These are phyloP conservation scores for Zymoseptoria crescenta DNA, from an alignment of 2,329 filamentous ascomycete genomes.

Conservation along the genomic window DNA sequence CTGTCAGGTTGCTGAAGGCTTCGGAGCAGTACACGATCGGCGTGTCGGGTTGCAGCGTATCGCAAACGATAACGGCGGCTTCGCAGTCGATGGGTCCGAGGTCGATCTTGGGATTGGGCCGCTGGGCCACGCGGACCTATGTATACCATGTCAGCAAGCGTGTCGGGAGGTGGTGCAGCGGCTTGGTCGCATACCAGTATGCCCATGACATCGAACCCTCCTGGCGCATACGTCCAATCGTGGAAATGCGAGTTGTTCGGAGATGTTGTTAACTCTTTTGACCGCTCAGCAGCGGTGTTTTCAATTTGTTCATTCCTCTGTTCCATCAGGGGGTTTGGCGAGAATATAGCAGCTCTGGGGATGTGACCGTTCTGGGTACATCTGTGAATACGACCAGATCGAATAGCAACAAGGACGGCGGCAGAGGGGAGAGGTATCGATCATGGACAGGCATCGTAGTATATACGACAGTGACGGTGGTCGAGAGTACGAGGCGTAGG, in stretches of 20 bases:
- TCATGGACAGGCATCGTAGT: neutral
- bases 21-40: conserved; percentile 4
- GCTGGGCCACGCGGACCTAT: neutral
- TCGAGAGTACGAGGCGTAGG: neutral
- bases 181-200: neutral
- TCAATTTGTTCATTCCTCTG: neutral
- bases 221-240: neutral
- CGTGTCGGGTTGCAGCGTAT: neutral
- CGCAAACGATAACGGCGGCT: conserved; percentile 2
- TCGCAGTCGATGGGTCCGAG: conserved; percentile 1
- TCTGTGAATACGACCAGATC: neutral
- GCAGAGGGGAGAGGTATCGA: neutral
- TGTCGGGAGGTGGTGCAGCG: neutral
- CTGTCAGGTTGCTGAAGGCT: neutral
- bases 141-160: neutral
- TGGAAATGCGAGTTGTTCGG: neutral
- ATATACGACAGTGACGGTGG: neutral
- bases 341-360: neutral
- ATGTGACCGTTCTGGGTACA: neutral
- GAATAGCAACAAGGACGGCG: neutral
- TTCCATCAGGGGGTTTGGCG: neutral
- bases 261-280: neutral
- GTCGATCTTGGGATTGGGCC: conserved; percentile 1
- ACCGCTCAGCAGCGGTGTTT: neutral
- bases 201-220: conserved; percentile 1